These are phyloP conservation scores for Petasospora fabianii DNA, from an alignment of 1,139 yeast genomes.

Conservation along the genomic window DNA sequence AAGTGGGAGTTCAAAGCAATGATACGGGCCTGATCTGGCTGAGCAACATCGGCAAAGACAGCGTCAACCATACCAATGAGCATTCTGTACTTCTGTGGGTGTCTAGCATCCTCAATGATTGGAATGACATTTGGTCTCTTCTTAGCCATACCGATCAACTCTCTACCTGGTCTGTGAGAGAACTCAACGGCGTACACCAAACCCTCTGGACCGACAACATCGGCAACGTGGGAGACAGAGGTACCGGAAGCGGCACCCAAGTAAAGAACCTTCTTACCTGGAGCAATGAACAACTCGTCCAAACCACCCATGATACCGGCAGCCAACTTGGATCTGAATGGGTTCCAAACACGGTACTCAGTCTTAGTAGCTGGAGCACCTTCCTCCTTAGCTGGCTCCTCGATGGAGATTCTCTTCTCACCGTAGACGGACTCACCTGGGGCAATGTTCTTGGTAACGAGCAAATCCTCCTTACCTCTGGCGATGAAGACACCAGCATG, in stretches of 20 bases:
- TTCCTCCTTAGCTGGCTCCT: slow-evolving; percentile 85
- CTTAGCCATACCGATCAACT: slow-evolving; percentile 98
- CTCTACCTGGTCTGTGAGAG: slow-evolving; percentile 99
- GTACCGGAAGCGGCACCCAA: slow-evolving; percentile 99
- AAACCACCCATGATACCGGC: slow-evolving; percentile 99
- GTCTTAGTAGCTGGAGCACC: slow-evolving; percentile 89
- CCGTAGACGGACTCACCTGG: slow-evolving; percentile 99
- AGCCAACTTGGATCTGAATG: slow-evolving; percentile 98
- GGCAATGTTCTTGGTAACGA: slow-evolving; percentile 93
- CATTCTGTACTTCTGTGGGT: slow-evolving; percentile 99
- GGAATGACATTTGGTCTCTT: slow-evolving; percentile 99
- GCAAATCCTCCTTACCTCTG: slow-evolving; percentile 98
- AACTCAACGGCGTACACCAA: slow-evolving; percentile 98
- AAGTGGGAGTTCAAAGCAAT: slow-evolving; percentile 96
- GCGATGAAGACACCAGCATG: slow-evolving; percentile 98
- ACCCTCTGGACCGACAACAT: slow-evolving; percentile 98
- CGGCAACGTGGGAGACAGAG: slow-evolving; percentile 97
- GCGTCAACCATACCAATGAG: slow-evolving; percentile 97
- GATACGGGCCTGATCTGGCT: slow-evolving; percentile 99
- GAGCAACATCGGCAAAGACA: slow-evolving; percentile 99
- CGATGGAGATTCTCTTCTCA: slow-evolving; percentile 92
- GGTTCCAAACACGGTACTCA: slow-evolving; percentile 99
- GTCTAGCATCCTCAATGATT: slow-evolving; percentile 99
- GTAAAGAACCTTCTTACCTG: slow-evolving; percentile 96
- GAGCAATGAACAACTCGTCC: slow-evolving; percentile 94